Evolutionary conservation across 2,329 filamentous ascomycete species (phyloP).

Genomic region (Talaromyces rugulosus): DNA sequence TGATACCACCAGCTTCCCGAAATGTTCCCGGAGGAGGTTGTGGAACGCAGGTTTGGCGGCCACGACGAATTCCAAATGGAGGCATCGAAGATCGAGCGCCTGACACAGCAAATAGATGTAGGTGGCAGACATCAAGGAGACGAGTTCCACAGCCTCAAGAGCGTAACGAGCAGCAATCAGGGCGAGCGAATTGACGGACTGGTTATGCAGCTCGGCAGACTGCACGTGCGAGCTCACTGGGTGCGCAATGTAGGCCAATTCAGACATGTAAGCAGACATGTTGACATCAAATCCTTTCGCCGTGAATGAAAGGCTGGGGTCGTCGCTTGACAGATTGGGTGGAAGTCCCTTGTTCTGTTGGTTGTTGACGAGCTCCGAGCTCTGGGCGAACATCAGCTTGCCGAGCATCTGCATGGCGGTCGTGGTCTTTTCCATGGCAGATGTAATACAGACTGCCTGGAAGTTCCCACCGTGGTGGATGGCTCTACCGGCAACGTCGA

Average conservation of each 20-base stretch:
- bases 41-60: conserved; percentile 5
- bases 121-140: conserved; percentile 53
- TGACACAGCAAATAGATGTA: conserved; percentile 57
- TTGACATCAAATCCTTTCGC: conserved; percentile 65
- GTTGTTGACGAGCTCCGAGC: conserved; percentile 60
- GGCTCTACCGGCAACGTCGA: conserved; percentile 42
- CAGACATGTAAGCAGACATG: conserved; percentile 60
- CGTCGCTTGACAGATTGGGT: conserved; percentile 58
- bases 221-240: conserved; percentile 61
- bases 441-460: conserved; percentile 59
- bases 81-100: conserved; percentile 49
- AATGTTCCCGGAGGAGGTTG: conserved; percentile 7
- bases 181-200: conserved; percentile 63
- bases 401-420: conserved; percentile 52
- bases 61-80: conserved; percentile 13
- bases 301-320: conserved; percentile 55
- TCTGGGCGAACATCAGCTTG: conserved; percentile 61
- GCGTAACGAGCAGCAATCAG: conserved; percentile 57
- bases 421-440: conserved; percentile 60
- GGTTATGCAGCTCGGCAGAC: conserved; percentile 64
- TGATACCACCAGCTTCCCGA: not conserved
- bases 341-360: conserved; percentile 58
- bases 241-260: conserved; percentile 58
- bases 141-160: conserved; percentile 51
- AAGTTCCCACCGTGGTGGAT: conserved; percentile 65